Base-by-base conservation (phyloP, 2,329 filamentous ascomycete genomes). In the Epichloe glyceriae region DNA sequence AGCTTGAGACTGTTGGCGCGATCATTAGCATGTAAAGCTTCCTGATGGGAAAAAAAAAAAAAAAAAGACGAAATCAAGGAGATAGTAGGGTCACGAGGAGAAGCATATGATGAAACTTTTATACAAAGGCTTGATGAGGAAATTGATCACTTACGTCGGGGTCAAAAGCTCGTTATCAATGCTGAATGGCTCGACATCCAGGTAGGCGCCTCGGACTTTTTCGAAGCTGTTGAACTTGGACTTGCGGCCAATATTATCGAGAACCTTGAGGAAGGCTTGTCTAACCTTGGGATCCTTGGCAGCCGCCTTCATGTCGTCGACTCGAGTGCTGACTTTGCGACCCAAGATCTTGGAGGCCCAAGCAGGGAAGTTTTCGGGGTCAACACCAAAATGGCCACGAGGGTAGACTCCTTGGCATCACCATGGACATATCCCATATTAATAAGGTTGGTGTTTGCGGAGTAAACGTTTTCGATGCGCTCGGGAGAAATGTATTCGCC, bases 401-500 rank as follows among this genome's bases (percentile, higher is more conserved):
- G 75, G 63, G 78, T 82, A 1, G 86, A 83, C 72, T 97, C 83
- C 54, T 84, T 78, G 54, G 82, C 81, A 64, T 97, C 91, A 40
- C 93, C 93, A 69, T 98, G 91, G 26, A 97, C 87, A 63, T 88
- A 96, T 3, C 84, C 89, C 62, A 85, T 85, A 20, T 82, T 79
- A 26, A 97, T 71, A 58, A 90, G 82, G 56, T 80, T 84, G 55
- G 83, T 83, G 70, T 85, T 89, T 55, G 86, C 88, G 55, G 94
- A 75, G 67, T 90, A 94, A 37, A 95, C 85, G 66, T 95, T 96
- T 74, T 98, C 93, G 63, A 98, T 88, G 52, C 90, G 87, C 72
- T 98, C 93, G 14, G 93, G 93, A 1, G 90, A 95, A 61, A 98
- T 88, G 70, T 98, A 98, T 72, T 98, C 93, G 66, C 93, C 93